Evolutionary conservation across 2,329 filamentous ascomycete genomes (phyloP).

Genomic region (Parasarocladium wereldwijsianum): DNA sequence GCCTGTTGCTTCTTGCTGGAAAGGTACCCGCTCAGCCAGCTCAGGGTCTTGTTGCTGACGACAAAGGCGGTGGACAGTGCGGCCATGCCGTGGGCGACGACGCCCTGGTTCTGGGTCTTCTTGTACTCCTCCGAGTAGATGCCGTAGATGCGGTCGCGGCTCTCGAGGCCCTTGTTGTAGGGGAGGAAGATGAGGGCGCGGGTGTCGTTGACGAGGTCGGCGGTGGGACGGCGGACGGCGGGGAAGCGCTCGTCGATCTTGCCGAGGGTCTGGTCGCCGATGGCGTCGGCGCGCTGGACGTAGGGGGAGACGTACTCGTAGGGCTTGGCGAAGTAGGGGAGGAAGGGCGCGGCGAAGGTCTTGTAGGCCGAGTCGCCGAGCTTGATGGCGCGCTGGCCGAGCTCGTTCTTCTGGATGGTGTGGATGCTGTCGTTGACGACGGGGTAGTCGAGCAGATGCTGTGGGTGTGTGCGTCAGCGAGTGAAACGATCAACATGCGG

Average conservation of each 20-base stretch:
- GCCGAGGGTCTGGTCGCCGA: slow-evolving; percentile 58
- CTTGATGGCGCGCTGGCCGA: slow-evolving; percentile 70
- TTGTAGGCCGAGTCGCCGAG: slow-evolving; percentile 62
- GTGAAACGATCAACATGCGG: background rate
- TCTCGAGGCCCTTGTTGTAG: slow-evolving; percentile 43
- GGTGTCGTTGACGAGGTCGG: slow-evolving; percentile 51
- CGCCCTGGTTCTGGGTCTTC: slow-evolving; percentile 47
- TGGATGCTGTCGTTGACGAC: slow-evolving; percentile 65
- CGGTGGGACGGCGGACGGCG: slow-evolving; percentile 59
- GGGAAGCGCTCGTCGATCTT: slow-evolving; percentile 59
- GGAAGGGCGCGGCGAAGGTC: slow-evolving; percentile 60
- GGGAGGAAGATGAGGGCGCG: slow-evolving; percentile 48
- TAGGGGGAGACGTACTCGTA: slow-evolving; percentile 78
- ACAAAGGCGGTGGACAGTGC: slow-evolving; percentile 52
- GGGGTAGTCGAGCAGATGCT: slow-evolving; percentile 81
- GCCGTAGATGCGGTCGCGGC: slow-evolving; percentile 44
- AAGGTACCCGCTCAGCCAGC: slow-evolving; percentile 44
- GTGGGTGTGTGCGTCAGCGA: slow-evolving; percentile 4
- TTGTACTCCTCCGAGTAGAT: slow-evolving; percentile 45
- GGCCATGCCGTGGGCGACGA: slow-evolving; percentile 57
- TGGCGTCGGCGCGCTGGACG: slow-evolving; percentile 62
- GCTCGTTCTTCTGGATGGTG: slow-evolving; percentile 67
- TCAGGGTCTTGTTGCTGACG: slow-evolving; percentile 49
- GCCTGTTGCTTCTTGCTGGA: slow-evolving; percentile 47
- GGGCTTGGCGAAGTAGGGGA: slow-evolving; percentile 57